Percentiles rank a stretch among this genome's conserved stretches.
phyloP scores from a whole-genome alignment of 306 rosid species.

The Pterocarpus santalinus region DNA sequence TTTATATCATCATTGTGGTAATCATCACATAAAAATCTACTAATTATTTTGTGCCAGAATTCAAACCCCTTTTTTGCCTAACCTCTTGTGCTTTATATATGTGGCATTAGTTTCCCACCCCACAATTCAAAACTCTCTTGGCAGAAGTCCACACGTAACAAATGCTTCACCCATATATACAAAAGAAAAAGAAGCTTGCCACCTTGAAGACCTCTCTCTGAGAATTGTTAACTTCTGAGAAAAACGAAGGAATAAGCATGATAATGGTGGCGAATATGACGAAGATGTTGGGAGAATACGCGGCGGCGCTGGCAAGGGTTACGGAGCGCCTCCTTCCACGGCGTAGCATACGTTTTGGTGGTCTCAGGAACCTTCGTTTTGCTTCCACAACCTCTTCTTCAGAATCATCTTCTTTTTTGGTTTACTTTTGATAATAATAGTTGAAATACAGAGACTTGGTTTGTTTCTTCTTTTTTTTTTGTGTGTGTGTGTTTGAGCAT shows the following conservation, averaged over 20 bases:
- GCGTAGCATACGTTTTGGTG: conserved; percentile 18
- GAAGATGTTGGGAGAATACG: conserved; percentile 59
- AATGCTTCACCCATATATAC: conserved; percentile 5
- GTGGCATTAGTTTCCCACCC: conserved; percentile 1
- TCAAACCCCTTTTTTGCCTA: conserved; percentile 19
- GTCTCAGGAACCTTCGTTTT: conserved; percentile 45
- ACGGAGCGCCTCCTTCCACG: conserved; percentile 53
- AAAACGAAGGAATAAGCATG: conserved; percentile 45
- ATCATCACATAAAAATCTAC: neutral
- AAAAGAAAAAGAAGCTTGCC: neutral
- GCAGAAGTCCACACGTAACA: conserved; percentile 10
- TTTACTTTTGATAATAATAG: conserved; percentile 50
- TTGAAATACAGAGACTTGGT: too few relatives aligned
- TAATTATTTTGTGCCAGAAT: conserved; percentile 5
- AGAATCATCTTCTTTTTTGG: conserved; percentile 57
- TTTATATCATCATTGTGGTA: conserved; percentile 1
- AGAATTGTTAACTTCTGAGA: neutral
- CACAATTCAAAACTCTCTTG: conserved; percentile 4
- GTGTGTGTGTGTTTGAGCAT: too few relatives aligned
- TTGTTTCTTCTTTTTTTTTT: too few relatives aligned
- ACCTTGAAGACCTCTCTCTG: neutral
- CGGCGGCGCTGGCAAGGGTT: conserved; percentile 54
- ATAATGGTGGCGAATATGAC: conserved; percentile 62
- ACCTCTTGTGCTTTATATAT: neutral
- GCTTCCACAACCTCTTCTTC: conserved; percentile 35